Evolutionary conservation across 768 basidiomycete genomes (phyloP).

Genomic region (Mycena belliarum): DNA sequence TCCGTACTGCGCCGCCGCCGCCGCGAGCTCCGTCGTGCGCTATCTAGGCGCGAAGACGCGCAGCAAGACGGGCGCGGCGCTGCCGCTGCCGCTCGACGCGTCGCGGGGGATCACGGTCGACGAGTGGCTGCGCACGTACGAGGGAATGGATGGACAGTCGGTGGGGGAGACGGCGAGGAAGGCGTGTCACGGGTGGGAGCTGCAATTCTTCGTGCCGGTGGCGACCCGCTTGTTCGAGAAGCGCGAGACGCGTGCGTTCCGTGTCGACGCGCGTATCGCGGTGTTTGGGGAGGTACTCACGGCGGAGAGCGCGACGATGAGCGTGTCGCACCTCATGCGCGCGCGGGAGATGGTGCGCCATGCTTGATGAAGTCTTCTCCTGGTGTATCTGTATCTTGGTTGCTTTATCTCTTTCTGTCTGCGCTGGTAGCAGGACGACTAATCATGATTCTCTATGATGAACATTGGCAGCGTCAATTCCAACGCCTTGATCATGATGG

Average conservation of each 20-base stretch:
- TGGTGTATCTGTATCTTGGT: not conserved
- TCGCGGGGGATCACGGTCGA: slow-evolving; percentile 31
- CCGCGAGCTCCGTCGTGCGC: slow-evolving; percentile 2
- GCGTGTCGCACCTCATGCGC: slow-evolving; percentile 43
- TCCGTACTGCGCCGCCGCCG: slow-evolving; percentile 19
- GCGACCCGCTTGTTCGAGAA: slow-evolving; percentile 48
- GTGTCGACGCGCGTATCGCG: slow-evolving; percentile 37
- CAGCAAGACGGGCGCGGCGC: slow-evolving; percentile 10
- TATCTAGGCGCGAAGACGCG: slow-evolving; percentile 17
- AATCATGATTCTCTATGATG: no score
- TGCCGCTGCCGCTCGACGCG: slow-evolving; percentile 16
- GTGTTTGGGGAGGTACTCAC: slow-evolving; percentile 32
- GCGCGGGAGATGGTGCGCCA: slow-evolving; percentile 37
- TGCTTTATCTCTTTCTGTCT: not conserved
- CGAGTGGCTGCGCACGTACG: slow-evolving; percentile 31
- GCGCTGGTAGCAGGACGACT: slow-evolving; percentile 1
- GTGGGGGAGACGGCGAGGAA: not conserved
- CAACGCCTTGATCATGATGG: no score
- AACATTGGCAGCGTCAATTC: no score
- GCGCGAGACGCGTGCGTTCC: slow-evolving; percentile 46
- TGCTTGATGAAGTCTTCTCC: not conserved
- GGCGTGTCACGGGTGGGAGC: slow-evolving; percentile 30
- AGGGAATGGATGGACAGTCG: not conserved
- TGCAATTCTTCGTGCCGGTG: slow-evolving; percentile 48
- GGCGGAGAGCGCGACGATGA: slow-evolving; percentile 35